A percentile compares a stretch with the other conserved stretches of the same genome.
Conservation (phyloP, 441 rosid species). For the Erodium trifolium region DNA sequence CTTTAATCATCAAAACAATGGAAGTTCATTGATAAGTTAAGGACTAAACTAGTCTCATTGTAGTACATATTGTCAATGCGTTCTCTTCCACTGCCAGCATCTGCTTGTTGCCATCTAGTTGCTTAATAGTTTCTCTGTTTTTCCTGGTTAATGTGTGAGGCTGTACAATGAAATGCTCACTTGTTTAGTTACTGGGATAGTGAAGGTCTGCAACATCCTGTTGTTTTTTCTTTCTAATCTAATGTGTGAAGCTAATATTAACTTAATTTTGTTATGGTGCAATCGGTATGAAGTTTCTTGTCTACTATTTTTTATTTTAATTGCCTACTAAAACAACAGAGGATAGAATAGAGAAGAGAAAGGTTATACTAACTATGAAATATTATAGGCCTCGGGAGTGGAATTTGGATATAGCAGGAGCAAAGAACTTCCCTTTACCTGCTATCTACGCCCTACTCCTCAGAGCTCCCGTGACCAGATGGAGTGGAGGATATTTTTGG, state of each 20-base stretch:
- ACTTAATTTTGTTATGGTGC: neutral
- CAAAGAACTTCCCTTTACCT: conserved; percentile 9
- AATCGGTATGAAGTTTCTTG: neutral
- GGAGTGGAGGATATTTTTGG: conserved; percentile 30
- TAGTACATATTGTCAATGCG: neutral
- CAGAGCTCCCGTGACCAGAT: conserved; percentile 20
- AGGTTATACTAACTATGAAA: conserved; percentile 6
- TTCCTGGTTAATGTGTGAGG: neutral
- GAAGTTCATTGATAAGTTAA: neutral
- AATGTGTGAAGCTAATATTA: neutral
- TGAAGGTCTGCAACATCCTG: neutral
- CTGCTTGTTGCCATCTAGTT: neutral
- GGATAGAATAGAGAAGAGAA: neutral
- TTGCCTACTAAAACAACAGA: neutral
- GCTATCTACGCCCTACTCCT: conserved; percentile 23
- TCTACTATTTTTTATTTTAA: neutral
- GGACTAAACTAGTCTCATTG: neutral
- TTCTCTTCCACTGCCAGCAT: neutral
- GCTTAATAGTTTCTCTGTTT: neutral
- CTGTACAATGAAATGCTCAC: neutral
- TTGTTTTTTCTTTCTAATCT: neutral
- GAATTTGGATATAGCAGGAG: conserved; percentile 19
- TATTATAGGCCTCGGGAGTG: conserved; percentile 22
- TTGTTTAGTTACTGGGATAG: neutral
- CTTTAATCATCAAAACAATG: neutral